Conservation (phyloP, 495 filamentous ascomycete genomes). For the Penicillium simplicissimum region DNA sequence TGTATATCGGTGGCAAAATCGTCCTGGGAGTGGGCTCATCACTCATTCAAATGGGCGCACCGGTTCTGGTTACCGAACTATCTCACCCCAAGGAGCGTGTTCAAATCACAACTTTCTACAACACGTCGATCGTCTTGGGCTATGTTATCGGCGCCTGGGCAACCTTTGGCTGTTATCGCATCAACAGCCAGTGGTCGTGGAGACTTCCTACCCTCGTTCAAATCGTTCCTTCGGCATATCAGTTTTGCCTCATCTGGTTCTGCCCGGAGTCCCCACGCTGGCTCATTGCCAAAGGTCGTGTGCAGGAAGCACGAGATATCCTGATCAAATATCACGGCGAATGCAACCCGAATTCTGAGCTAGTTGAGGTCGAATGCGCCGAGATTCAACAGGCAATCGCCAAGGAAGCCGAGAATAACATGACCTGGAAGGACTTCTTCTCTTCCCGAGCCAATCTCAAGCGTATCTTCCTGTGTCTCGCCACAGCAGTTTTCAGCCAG, state of each 20-base stretch:
- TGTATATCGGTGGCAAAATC: constrained; percentile 35
- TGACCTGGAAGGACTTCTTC: constrained; percentile 58
- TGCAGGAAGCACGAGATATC: constrained; percentile 37
- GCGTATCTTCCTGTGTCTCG: constrained; percentile 57
- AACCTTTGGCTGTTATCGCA: constrained; percentile 31
- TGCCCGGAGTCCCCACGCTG: constrained; percentile 47
- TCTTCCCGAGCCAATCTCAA: constrained; percentile 67
- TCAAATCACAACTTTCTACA: constrained; percentile 63
- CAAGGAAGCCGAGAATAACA: constrained; percentile 34
- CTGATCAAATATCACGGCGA: constrained; percentile 36
- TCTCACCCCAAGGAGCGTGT: constrained; percentile 64
- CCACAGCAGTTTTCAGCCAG: constrained; percentile 63
- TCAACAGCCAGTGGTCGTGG: constrained; percentile 49
- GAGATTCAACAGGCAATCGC: constrained; percentile 29
- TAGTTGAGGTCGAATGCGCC: constrained; percentile 27
- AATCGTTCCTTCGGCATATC: constrained; percentile 49
- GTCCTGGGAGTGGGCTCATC: constrained; percentile 62
- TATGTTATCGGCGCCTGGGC: constrained; percentile 46
- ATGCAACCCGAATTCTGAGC: constrained; percentile 21
- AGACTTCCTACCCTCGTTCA: constrained; percentile 51
- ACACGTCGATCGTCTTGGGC: constrained; percentile 63
- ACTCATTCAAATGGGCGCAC: constrained; percentile 62
- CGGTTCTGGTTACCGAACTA: constrained; percentile 63
- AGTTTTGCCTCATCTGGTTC: constrained; percentile 46
- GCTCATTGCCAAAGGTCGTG: constrained; percentile 39